Evolutionary conservation across 495 filamentous ascomycete genomes (phyloP).

Genomic region (Penicillium coprophilum): DNA sequence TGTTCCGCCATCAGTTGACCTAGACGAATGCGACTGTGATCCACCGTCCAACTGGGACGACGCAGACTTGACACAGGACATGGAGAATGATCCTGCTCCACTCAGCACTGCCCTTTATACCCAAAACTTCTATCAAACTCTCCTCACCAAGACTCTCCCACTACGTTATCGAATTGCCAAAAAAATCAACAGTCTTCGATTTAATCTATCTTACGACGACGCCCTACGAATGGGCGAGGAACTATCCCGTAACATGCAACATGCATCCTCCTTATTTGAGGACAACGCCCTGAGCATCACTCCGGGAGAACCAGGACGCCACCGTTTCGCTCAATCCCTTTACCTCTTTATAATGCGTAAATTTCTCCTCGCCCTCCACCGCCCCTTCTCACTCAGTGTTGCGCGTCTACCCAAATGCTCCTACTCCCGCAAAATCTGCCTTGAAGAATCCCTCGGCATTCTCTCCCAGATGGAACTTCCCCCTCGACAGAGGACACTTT

Average conservation of each 20-base stretch:
- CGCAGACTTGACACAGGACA: conserved; percentile 49
- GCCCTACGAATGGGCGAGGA: conserved; percentile 47
- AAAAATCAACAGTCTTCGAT: conserved; percentile 49
- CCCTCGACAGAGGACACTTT: conserved; percentile 18
- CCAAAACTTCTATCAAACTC: conserved; percentile 51
- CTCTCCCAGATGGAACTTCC: conserved; percentile 45
- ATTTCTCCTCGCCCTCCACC: conserved; percentile 54
- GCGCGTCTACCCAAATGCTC: conserved; percentile 51
- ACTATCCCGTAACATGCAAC: conserved; percentile 37
- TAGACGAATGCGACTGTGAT: conserved; percentile 50
- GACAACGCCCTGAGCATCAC: conserved; percentile 26
- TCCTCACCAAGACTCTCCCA: conserved; percentile 47
- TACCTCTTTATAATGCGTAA: conserved; percentile 50
- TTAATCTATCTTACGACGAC: conserved; percentile 51
- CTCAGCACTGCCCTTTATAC: conserved; percentile 43
- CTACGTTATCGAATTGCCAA: conserved; percentile 50
- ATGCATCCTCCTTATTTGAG: conserved; percentile 27
- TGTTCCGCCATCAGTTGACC: conserved; percentile 49
- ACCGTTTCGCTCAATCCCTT: conserved; percentile 35
- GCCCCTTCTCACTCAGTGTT: conserved; percentile 52
- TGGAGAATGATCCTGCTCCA: conserved; percentile 32
- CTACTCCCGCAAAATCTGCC: conserved; percentile 54
- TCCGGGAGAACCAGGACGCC: conserved; percentile 21
- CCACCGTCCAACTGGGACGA: conserved; percentile 59
- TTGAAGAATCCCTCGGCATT: conserved; percentile 53